Evolutionary conservation across 495 filamentous ascomycete genomes (phyloP).

Genomic region (Podospora comata): DNA sequence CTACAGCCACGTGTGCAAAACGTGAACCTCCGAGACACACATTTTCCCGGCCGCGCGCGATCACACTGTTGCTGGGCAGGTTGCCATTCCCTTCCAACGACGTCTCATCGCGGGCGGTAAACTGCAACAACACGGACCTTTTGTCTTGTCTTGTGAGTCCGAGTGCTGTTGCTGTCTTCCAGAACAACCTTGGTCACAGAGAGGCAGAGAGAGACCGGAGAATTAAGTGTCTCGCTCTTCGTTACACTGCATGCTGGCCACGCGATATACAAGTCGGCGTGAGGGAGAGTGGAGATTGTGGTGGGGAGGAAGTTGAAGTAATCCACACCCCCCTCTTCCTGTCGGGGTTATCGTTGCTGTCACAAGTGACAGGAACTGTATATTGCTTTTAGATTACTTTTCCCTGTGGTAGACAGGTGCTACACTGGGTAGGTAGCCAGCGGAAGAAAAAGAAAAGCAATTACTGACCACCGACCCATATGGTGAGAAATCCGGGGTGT

Average conservation of each 20-base stretch:
- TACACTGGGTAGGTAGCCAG: not conserved
- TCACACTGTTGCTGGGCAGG: not conserved
- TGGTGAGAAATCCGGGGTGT: not conserved
- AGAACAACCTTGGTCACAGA: too few relatives aligned
- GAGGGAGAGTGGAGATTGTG: too few relatives aligned
- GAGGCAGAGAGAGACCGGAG: not conserved
- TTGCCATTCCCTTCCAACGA: not conserved
- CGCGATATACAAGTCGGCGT: too few relatives aligned
- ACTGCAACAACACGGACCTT: not conserved
- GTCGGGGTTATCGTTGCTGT: too few relatives aligned
- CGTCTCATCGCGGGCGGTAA: not conserved
- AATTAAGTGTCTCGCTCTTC: not conserved
- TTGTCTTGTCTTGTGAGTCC: not conserved
- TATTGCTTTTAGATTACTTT: not conserved
- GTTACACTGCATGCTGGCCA: not conserved
- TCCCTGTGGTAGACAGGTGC: too few relatives aligned
- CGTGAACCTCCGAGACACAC: not conserved
- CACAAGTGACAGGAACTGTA: not conserved
- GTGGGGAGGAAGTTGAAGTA: not conserved
- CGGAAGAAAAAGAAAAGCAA: not conserved
- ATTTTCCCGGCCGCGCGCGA: not conserved
- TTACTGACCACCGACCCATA: too few relatives aligned
- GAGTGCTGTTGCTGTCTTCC: not conserved
- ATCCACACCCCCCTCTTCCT: not conserved
- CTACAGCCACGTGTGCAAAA: not conserved